Base-by-base conservation (phyloP, 768 basidiomycete genomes). In the Leccinum disarticulatum region DNA sequence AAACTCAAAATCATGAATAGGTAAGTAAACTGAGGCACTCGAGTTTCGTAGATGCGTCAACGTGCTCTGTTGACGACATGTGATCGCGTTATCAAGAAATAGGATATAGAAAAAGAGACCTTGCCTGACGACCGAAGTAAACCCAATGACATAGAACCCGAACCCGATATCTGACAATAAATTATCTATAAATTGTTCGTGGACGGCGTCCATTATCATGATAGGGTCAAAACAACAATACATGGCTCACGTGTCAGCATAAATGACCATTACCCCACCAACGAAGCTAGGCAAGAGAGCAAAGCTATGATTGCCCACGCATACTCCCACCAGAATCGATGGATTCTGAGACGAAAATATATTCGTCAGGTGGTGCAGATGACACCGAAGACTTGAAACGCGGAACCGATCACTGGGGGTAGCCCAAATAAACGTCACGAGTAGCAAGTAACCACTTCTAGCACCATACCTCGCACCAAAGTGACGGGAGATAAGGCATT, bases 241-340 rank as follows among this genome's bases (percentile, higher is more conserved):
- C n/a, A 36, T 36, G 11, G 38, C 63, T 46, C 53, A 66, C 64
- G 3, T 17, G 57, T 52, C 3, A 43, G 52, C 3, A 15, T 1
- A 28, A 54, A 56, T 11, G 46, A n/a, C 65, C 64, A 66, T 11
- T 54, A 25, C 22, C 60, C 63, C 14, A 48, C 27, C 38, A 66
- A 30, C 30, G 33, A 59, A 30, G 52, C 33, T 0, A 60, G 19
- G 30, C 64, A 57, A 9, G 52, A 52, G 17, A 66, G 10, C 17
- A 65, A 10, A 10, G 52, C 58, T 13, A 47, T 33, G n/a, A 9
- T 33, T n/a, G 61, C 66, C 59, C 61, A 67, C 0, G 52, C 60
- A 60, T 67, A 64, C 31, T 67, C 66, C 64, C 64, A 65, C 63
- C 60, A 66, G 22, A 66, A 57, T 6, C 64, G 59, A 25, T 22